These are phyloP conservation scores for Knufia petricola DNA, from an alignment of 2,329 filamentous ascomycete species.

Conservation along the genomic window DNA sequence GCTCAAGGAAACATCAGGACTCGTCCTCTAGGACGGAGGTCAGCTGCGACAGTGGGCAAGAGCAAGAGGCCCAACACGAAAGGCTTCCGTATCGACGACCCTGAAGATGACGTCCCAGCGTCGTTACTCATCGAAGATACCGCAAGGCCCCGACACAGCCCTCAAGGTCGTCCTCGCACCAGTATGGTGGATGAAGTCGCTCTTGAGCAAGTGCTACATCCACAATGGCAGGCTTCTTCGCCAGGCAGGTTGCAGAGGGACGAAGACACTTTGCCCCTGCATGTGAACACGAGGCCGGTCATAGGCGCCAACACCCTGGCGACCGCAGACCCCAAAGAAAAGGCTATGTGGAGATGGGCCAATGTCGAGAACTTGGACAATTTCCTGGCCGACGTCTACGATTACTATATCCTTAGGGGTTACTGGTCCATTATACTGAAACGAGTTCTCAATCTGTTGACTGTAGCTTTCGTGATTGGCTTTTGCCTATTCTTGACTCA, in stretches of 20 bases:
- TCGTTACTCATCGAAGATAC: conserved; percentile 52
- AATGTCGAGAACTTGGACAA: conserved; percentile 83
- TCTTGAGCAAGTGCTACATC: not conserved
- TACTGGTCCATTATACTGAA: conserved; percentile 75
- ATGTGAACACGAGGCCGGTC: conserved; percentile 14
- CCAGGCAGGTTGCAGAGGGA: not conserved
- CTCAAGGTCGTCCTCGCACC: not conserved
- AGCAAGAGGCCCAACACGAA: conserved; percentile 10
- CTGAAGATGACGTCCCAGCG: conserved; percentile 54
- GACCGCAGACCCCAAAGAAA: conserved; percentile 55
- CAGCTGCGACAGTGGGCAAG: conserved; percentile 11
- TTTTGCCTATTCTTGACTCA: conserved; percentile 76
- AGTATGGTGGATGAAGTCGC: conserved; percentile 7
- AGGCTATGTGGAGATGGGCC: conserved; percentile 85
- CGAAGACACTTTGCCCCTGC: not conserved
- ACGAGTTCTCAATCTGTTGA: conserved; percentile 63
- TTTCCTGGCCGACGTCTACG: conserved; percentile 77
- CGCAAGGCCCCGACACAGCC: conserved; percentile 26
- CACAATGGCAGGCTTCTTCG: conserved; percentile 2
- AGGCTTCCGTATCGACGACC: conserved; percentile 35
- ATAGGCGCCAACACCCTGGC: conserved; percentile 25
- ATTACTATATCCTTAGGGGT: conserved; percentile 74
- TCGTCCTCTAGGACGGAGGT: not conserved
- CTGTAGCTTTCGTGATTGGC: conserved; percentile 70
- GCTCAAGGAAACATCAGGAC: not conserved